Evolutionary conservation across 345 rosid genomes (phyloP).

Genomic region (Erysimum cheiranthoides): DNA sequence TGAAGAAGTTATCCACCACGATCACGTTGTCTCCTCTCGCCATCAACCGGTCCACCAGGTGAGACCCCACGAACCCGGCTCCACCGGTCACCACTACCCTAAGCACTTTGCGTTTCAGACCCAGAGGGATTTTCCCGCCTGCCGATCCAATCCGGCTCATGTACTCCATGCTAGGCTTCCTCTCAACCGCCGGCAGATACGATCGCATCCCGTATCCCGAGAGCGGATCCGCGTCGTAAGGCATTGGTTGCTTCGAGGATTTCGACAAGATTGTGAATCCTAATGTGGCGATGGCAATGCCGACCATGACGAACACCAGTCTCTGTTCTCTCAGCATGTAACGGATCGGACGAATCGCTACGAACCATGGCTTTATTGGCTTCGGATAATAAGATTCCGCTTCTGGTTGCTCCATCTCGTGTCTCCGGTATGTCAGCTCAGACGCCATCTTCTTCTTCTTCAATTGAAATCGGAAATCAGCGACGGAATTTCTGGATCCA

Average conservation of each 20-base stretch:
- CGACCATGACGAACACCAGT: slow-evolving; percentile 79
- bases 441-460: slow-evolving; percentile 61
- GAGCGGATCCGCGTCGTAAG: slow-evolving; percentile 36
- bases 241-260: slow-evolving; percentile 20
- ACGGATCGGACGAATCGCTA: slow-evolving; percentile 63
- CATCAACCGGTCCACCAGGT: slow-evolving; percentile 90
- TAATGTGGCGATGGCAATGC: slow-evolving; percentile 84
- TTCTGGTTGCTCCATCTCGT: slow-evolving; percentile 58
- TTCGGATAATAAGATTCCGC: slow-evolving; percentile 70
- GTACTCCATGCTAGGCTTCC: slow-evolving; percentile 45
- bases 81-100: slow-evolving; percentile 97
- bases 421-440: slow-evolving; percentile 83
- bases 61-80: slow-evolving; percentile 99
- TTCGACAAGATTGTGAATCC: slow-evolving; percentile 65
- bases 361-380: slow-evolving; percentile 76
- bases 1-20: slow-evolving; percentile 98
- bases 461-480: not conserved
- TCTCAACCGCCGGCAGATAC: slow-evolving; percentile 36
- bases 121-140: slow-evolving; percentile 84
- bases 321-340: slow-evolving; percentile 94
- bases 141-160: slow-evolving; percentile 46
- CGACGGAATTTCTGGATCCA: slow-evolving; percentile 6
- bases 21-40: slow-evolving; percentile 95
- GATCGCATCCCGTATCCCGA: slow-evolving; percentile 43
- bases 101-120: slow-evolving; percentile 76